A percentile compares a stretch with the other conserved stretches of the same genome.
Conservation (phyloP, 257 asterid genomes). For the Przewalskia tangutica region DNA sequence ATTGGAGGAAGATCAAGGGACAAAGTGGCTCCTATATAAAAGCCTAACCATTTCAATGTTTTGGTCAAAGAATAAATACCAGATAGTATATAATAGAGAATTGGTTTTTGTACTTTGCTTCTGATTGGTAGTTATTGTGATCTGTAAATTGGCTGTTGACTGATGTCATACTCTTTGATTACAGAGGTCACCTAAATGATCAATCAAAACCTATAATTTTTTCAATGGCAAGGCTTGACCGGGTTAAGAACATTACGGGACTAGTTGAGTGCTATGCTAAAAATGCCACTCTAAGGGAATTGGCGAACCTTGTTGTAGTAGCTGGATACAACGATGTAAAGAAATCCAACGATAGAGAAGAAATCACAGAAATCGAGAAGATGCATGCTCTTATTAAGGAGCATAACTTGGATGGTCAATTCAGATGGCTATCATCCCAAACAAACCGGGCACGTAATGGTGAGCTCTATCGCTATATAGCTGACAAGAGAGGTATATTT, state of each 20-base stretch:
- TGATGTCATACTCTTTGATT: constrained; percentile 8
- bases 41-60: not conserved
- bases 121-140: not conserved
- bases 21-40: not conserved
- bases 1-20: not conserved
- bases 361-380: constrained; percentile 82
- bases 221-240: constrained; percentile 99
- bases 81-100: not conserved
- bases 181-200: constrained; percentile 67
- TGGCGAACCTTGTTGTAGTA: constrained; percentile 81
- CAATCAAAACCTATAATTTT: constrained; percentile 77
- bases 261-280: constrained; percentile 81
- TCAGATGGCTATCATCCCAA: constrained; percentile 80
- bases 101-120: not conserved
- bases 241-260: constrained; percentile 82
- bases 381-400: constrained; percentile 75
- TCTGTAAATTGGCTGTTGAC: not conserved
- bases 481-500: constrained; percentile 84
- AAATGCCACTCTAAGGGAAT: constrained; percentile 51
- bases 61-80: not conserved
- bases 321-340: constrained; percentile 80
- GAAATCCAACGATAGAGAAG: constrained; percentile 82
- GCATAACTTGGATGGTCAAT: constrained; percentile 55
- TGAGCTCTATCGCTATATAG: constrained; percentile 91
- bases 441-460: constrained; percentile 82